Base-by-base conservation (phyloP, 2,329 filamentous ascomycete species). In the Ceratocystis cubensis region DNA sequence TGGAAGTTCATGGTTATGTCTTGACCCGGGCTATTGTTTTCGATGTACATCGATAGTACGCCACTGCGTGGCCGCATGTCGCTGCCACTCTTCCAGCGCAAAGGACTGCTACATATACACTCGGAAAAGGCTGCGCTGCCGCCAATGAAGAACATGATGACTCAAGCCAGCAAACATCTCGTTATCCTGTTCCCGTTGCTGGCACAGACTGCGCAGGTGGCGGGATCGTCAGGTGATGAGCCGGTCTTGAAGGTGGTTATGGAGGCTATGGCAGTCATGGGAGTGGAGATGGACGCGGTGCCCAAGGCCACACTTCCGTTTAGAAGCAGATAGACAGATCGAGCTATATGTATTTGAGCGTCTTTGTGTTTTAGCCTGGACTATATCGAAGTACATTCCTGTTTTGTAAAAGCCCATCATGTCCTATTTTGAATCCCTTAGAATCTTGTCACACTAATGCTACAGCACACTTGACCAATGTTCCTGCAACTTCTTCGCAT, bases 41-140 rank as follows among this genome's bases (percentile, higher is more conserved):
- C n/a, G n/a, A 81, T 87, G 0, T 97, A 96, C 73, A 86, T 95
- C 59, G 89, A 91, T 3, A 94, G 99, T 74, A 93, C 96, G 73
- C 92, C 93, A 0, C 79, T 99, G 22, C 82, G 94, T 15, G 92
- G 94, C 0, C 83, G 86, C 63, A 94, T 95, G 85, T 94, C 94
- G 3, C 89, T 94, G 73, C 93, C 93, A 0, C 79, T 90, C 4
- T 87, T 85, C 7, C 89, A 96, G 72, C 83, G 89, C 56, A 86
- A 83, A 69, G 94, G 96, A 73, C 77, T 99, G 10, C 73, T 88
- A 3, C 88, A 89, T 72, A 80, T 92, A 68, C 79, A 81, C 65
- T 88, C 87, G 65, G 87, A 91, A 70, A 82, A 85, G 0, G 81
- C 82, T 2, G 87, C 88, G 0, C 88, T 94, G 30, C 84, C 87